phyloP scores from a whole-genome alignment of 2,329 filamentous ascomycete genomes.

The Phialemoniopsis sp. region DNA sequence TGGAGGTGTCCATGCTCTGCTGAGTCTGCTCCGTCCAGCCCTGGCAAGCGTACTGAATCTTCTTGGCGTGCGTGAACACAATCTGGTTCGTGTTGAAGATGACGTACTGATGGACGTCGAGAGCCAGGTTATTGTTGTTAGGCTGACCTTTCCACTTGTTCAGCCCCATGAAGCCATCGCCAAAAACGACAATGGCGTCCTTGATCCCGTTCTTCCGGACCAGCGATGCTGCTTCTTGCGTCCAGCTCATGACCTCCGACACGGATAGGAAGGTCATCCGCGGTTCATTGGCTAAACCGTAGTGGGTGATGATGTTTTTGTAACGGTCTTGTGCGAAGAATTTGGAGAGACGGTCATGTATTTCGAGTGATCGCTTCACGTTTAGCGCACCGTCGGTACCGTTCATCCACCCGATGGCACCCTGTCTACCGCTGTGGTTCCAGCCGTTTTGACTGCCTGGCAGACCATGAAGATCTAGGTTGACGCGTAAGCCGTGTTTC shows the following conservation, averaged over 20 bases:
- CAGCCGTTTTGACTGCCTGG: conserved; percentile 95
- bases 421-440: conserved; percentile 90
- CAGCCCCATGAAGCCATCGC: conserved; percentile 91
- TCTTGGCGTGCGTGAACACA: conserved; percentile 73
- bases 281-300: conserved; percentile 93
- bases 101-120: conserved; percentile 98
- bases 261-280: conserved; percentile 73
- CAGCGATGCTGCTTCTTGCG: conserved; percentile 63
- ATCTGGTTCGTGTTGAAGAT: conserved; percentile 95
- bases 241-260: conserved; percentile 73
- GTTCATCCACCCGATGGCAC: conserved; percentile 81
- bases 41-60: conserved; percentile 81
- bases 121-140: conserved; percentile 67
- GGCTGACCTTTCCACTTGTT: conserved; percentile 86
- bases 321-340: conserved; percentile 96
- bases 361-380: conserved; percentile 74
- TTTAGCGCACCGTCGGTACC: conserved; percentile 81
- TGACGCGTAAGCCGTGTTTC: conserved; percentile 86
- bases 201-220: conserved; percentile 74
- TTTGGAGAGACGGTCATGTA: conserved; percentile 80
- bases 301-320: conserved; percentile 86
- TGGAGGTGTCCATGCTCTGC: conserved; percentile 65
- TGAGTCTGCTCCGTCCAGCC: conserved; percentile 81
- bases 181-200: conserved; percentile 71
- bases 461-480: conserved; percentile 87